phyloP scores from a whole-genome alignment of 2,329 filamentous ascomycete genomes.

The Pseudomassariella vexata region DNA sequence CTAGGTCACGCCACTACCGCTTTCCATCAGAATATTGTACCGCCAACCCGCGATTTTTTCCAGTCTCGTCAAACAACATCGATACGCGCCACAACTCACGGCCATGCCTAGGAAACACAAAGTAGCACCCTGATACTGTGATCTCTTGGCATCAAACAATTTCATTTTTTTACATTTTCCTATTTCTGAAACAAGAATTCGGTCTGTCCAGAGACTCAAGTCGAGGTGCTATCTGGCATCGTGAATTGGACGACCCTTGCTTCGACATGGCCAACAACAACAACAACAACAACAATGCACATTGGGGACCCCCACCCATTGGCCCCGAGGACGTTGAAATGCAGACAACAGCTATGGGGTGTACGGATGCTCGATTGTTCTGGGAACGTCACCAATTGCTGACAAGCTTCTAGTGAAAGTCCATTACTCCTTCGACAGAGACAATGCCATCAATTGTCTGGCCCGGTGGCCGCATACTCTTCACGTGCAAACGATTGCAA shows the following conservation, averaged over 20 bases:
- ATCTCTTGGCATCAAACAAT: too few species aligned
- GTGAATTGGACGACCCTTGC: too few species aligned
- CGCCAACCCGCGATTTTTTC: not conserved
- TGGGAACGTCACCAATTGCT: slow-evolving; percentile 12
- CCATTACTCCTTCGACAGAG: slow-evolving; percentile 90
- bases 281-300: slow-evolving; percentile 17
- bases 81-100: slow-evolving; percentile 3
- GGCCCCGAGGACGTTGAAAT: slow-evolving; percentile 42
- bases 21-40: not conserved
- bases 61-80: not conserved
- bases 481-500: slow-evolving; percentile 69
- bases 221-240: too few species aligned
- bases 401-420: slow-evolving; percentile 69
- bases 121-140: not conserved
- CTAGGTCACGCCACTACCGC: too few species aligned
- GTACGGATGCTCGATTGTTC: slow-evolving; percentile 39
- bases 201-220: too few species aligned
- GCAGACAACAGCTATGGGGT: slow-evolving; percentile 59
- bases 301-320: slow-evolving; percentile 16
- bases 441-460: slow-evolving; percentile 82
- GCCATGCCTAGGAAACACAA: slow-evolving; percentile 1
- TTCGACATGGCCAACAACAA: slow-evolving; percentile 19
- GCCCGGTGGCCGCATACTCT: slow-evolving; percentile 78
- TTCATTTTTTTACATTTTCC: too few species aligned
- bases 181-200: too few species aligned